Percentiles rank a stretch among this genome's conserved stretches.
phyloP scores from a whole-genome alignment of 768 basidiomycete genomes.

The Lactarius vividus region DNA sequence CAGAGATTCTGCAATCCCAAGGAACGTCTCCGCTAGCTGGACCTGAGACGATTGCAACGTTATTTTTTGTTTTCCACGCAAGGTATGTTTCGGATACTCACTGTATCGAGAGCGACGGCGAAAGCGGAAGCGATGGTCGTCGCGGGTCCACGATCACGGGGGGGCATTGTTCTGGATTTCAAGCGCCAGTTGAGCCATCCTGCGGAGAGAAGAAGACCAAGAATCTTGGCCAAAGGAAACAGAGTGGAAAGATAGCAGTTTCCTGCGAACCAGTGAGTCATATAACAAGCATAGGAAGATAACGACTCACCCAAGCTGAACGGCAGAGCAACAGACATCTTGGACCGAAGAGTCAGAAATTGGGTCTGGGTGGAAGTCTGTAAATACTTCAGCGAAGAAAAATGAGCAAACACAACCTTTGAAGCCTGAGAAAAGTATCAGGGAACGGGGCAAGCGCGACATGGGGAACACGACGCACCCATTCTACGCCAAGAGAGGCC shows the following conservation, averaged over 20 bases:
- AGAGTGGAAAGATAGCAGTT: conserved; percentile 54
- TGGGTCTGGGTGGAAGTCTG: no score
- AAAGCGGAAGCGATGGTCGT: conserved; percentile 36
- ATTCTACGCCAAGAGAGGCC: no score
- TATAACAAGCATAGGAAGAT: neutral
- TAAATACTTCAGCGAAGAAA: no score
- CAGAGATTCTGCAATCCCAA: conserved; percentile 57
- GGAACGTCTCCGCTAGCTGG: conserved; percentile 49
- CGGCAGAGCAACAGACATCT: conserved; percentile 41
- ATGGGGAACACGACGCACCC: no score
- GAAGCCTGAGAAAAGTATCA: no score
- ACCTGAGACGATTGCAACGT: conserved; percentile 37
- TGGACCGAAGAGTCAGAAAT: conserved; percentile 37
- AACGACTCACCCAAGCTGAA: conserved; percentile 42
- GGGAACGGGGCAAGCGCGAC: no score
- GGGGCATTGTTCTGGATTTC: conserved; percentile 46
- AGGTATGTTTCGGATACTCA: neutral
- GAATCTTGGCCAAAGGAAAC: conserved; percentile 49
- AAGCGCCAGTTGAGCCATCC: conserved; percentile 51
- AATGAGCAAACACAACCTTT: no score
- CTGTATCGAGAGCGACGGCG: conserved; percentile 38
- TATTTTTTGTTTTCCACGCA: neutral
- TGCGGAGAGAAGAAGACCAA: conserved; percentile 36
- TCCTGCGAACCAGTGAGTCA: conserved; percentile 35
- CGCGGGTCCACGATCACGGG: conserved; percentile 35